These are phyloP conservation scores for Citrus sp. DNA, from an alignment of 345 rosid genomes.

Conservation along the genomic window DNA sequence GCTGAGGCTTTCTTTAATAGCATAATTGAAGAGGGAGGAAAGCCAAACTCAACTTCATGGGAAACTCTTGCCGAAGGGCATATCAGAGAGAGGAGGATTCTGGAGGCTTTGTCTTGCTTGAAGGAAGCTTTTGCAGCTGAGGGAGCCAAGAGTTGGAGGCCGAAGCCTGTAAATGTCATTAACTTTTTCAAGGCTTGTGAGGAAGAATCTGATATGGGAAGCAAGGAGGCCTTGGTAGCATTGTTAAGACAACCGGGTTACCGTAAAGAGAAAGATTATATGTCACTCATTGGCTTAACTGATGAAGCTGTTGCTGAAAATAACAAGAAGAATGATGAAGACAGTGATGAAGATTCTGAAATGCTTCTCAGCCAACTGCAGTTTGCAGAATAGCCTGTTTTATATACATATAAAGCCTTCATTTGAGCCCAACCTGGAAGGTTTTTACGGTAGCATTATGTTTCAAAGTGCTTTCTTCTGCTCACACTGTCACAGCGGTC, in stretches of 20 bases:
- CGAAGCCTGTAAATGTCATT: conserved; percentile 47
- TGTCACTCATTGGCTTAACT: conserved; percentile 39
- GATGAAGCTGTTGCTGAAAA: not conserved
- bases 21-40: conserved; percentile 74
- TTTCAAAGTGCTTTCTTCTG: not conserved
- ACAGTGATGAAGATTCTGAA: conserved; percentile 24
- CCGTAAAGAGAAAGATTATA: conserved; percentile 50
- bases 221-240: conserved; percentile 50
- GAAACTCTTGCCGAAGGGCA: conserved; percentile 81
- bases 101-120: conserved; percentile 59
- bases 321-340: conserved; percentile 7
- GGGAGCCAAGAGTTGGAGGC: conserved; percentile 67
- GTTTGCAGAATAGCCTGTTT: conserved; percentile 41
- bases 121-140: conserved; percentile 57
- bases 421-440: not conserved
- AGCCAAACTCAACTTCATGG: conserved; percentile 75
- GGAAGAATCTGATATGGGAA: conserved; percentile 47
- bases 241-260: conserved; percentile 53
- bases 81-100: conserved; percentile 40
- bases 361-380: conserved; percentile 44
- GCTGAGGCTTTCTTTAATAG: conserved; percentile 56
- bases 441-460: not conserved
- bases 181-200: conserved; percentile 61
- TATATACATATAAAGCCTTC: not conserved
- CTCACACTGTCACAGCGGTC: not conserved